These are phyloP conservation scores for Lichtheimia corymbifera DNA, from an alignment of 371 early-diverging fungal species.

Conservation along the genomic window DNA sequence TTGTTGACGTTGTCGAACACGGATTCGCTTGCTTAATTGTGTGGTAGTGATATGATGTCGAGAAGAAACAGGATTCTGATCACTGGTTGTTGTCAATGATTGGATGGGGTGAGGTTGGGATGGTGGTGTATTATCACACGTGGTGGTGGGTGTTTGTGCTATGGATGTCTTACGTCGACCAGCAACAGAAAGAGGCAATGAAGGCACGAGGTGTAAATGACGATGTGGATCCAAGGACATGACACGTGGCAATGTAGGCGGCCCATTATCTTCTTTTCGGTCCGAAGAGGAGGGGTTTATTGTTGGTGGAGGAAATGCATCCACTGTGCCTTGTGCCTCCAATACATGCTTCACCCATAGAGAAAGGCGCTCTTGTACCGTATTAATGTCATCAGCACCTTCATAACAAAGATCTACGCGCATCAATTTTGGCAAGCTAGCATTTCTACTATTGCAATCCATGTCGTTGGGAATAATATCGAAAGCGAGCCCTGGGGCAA, in stretches of 20 bases:
- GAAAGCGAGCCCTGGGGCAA: constrained; percentile 28
- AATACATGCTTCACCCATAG: constrained; percentile 28
- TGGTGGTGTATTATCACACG: no score
- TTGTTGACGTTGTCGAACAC: no score
- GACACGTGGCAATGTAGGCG: constrained; percentile 26
- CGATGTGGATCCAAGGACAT: constrained; percentile 37
- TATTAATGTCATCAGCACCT: background rate
- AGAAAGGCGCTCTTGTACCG: constrained; percentile 20
- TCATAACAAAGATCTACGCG: constrained; percentile 40
- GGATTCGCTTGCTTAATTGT: no score
- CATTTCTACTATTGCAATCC: constrained; percentile 42
- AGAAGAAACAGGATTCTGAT: no score
- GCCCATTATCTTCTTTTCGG: constrained; percentile 7
- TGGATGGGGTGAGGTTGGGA: no score
- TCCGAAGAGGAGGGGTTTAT: background rate
- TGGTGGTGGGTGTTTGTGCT: no score
- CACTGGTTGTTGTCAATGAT: no score
- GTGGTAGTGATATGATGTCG: no score
- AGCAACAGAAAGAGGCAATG: constrained; percentile 14
- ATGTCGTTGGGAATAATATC: constrained; percentile 47
- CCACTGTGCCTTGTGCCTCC: constrained; percentile 41
- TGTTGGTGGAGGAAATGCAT: constrained; percentile 36
- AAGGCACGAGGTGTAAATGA: constrained; percentile 41
- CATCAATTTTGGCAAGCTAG: constrained; percentile 39
- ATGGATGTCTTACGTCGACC: background rate